Conservation (phyloP, 1,139 yeast species). For the Sugiyamaella pinicola region DNA sequence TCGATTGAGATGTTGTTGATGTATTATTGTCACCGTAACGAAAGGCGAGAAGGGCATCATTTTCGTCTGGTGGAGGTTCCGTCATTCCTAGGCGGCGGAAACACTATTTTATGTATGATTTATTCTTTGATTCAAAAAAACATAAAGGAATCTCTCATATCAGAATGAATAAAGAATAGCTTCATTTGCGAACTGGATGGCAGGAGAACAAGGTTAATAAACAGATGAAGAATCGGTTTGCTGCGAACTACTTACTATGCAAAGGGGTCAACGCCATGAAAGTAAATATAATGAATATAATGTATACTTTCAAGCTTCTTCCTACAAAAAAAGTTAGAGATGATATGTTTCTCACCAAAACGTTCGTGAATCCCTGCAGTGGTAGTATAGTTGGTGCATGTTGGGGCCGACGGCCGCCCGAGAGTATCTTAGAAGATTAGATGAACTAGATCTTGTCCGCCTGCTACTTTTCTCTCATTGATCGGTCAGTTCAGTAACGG, state of each 20-base stretch:
- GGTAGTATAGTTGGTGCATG: too few species aligned
- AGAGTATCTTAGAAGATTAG: too few species aligned
- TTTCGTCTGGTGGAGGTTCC: slow-evolving; percentile 28
- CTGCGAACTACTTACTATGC: slow-evolving; percentile 5
- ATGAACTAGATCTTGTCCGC: too few species aligned
- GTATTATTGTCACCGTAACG: slow-evolving; percentile 24
- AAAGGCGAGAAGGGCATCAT: slow-evolving; percentile 27
- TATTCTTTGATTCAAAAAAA: neutral
- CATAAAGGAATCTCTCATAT: slow-evolving; percentile 9
- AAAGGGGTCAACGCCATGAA: neutral
- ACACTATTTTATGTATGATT: neutral
- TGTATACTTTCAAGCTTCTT: neutral
- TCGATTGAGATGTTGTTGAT: slow-evolving; percentile 12
- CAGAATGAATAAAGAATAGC: slow-evolving; percentile 2
- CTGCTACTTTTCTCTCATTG: too few species aligned
- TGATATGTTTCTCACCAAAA: too few species aligned
- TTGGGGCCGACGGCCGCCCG: too few species aligned
- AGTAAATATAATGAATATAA: neutral
- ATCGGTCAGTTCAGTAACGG: too few species aligned
- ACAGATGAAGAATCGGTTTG: too few species aligned
- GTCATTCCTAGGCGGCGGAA: slow-evolving; percentile 26
- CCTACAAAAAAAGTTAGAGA: neutral
- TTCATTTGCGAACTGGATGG: slow-evolving; percentile 7
- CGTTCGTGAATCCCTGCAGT: too few species aligned
- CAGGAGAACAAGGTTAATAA: neutral